These are phyloP conservation scores for Sporisorium reilianum DNA, from an alignment of 1,284 basidiomycete species.

Conservation along the genomic window DNA sequence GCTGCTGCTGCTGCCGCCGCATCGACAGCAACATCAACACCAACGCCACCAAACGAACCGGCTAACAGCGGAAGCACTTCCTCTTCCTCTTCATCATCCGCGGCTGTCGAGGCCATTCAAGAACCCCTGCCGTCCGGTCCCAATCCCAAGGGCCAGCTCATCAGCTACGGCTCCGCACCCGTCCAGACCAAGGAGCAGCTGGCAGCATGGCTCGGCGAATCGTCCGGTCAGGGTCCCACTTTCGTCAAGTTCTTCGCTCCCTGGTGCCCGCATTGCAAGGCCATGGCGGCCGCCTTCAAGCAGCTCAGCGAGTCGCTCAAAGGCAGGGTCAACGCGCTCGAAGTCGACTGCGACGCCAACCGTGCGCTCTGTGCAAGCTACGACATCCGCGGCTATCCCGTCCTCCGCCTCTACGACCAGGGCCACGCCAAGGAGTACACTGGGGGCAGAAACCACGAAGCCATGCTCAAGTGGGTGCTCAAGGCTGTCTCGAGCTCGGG, in stretches of 20 bases:
- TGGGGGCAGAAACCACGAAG: constrained; percentile 55
- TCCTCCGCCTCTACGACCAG: constrained; percentile 59
- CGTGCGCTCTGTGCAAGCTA: constrained; percentile 51
- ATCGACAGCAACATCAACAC: neutral
- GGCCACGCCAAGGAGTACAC: constrained; percentile 57
- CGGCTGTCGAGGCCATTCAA: constrained; percentile 21
- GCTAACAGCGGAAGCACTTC: constrained; percentile 11
- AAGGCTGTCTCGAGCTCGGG: constrained; percentile 53
- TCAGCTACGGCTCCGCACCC: constrained; percentile 52
- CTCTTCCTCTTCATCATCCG: constrained; percentile 10
- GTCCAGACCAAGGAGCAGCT: constrained; percentile 50
- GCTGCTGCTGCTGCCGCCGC: constrained; percentile 11
- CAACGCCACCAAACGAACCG: constrained; percentile 5
- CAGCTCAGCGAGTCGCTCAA: constrained; percentile 53
- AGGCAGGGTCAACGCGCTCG: constrained; percentile 62
- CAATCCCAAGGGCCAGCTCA: constrained; percentile 55
- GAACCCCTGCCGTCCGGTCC: constrained; percentile 44
- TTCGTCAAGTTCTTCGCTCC: constrained; percentile 69
- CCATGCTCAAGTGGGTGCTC: constrained; percentile 62
- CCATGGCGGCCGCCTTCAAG: constrained; percentile 61
- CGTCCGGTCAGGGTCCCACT: constrained; percentile 55
- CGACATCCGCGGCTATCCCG: constrained; percentile 56
- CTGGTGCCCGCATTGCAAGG: constrained; percentile 67
- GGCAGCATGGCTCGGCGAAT: constrained; percentile 50
- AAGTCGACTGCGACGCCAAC: constrained; percentile 64